Evolutionary conservation across 208 protist genomes (phyloP), one percentile per base, ranked within the genome.

Genomic region (Wallacemonas sp.): DNA sequence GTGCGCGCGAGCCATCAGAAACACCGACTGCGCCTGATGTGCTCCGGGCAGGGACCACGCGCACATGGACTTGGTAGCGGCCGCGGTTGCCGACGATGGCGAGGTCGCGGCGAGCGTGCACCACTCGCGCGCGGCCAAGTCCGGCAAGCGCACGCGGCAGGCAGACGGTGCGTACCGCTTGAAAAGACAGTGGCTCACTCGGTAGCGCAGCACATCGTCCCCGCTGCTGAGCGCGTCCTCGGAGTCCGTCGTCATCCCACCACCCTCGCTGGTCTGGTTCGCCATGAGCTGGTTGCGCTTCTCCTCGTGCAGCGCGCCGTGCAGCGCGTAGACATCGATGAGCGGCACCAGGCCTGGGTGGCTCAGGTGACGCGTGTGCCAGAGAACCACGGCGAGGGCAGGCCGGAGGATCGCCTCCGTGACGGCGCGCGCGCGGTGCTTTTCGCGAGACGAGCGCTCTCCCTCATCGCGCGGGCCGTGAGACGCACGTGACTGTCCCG

Each of bases 1-100:
- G 70, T 76, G 76, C 36, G 75, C 61, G 5, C 75, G 65, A 0
- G 75, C 75, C 7, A 55, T 57, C 1, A 81, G 42, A 55, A 81
- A 76, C 1, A 76, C 70, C 7, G 70, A 71, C 52, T 59, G 52
- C 3, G 31, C 32, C 3, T 36, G 31, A 4, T 36, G 52, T 3
- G 31, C 52, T 11, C 52, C 52, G 1, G 52, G 29, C 36, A 41
- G 7, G n/a, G n/a, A 59, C 25, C 25, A 11, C 20, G 31, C 18
- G 25, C n/a, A 11, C n/a, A 11, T 25, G 33, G 3, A 8, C 8
- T 14, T 49, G 25, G 41, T 32, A 26, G 18, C 22, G 36, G 28
- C 23, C n/a, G 57, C 49, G 33, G n/a, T 50, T 7, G n/a, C 1
- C 22, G 44, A 7, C n/a, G 18, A 48, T 48, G n/a, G 10, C n/a